Percentiles rank a stretch among this genome's conserved stretches.
Evolutionary conservation across 176 grass and related monocot genomes (phyloP).

Genomic region (Panicum miliaceum): DNA sequence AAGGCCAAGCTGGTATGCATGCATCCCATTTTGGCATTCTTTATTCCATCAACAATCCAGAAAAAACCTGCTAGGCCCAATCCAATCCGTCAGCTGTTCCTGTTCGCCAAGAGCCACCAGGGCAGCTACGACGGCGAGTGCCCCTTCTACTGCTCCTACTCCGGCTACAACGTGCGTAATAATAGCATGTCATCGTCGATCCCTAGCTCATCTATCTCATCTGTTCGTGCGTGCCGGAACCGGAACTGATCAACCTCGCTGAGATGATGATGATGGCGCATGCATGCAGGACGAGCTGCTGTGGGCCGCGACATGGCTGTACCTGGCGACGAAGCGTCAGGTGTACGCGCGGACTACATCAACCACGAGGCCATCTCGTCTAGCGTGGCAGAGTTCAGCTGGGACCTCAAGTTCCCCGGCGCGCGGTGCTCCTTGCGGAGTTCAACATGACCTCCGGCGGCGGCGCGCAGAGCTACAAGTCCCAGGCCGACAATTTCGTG

Average conservation of each 20-base stretch:
- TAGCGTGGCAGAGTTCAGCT: constrained; percentile 95
- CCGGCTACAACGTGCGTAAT: constrained; percentile 86
- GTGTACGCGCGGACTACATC: constrained; percentile 73
- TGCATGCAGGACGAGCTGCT: constrained; percentile 96
- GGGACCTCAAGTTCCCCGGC: constrained; percentile 93
- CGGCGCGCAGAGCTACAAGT: constrained; percentile 73
- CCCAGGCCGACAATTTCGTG: constrained; percentile 84
- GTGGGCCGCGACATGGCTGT: constrained; percentile 95
- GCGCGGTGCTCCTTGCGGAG: constrained; percentile 79
- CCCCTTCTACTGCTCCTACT: constrained; percentile 99
- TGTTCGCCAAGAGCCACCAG: constrained; percentile 70
- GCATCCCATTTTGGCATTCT: no score
- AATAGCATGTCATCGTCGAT: no score
- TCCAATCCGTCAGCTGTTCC: constrained; percentile 50
- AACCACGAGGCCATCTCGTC: constrained; percentile 73
- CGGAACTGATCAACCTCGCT: no score
- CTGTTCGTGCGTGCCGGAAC: no score
- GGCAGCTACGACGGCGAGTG: constrained; percentile 96
- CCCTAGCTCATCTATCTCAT: no score
- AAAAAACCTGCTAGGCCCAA: no score
- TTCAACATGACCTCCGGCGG: constrained; percentile 57
- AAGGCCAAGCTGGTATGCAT: constrained; percentile 97
- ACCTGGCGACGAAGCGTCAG: constrained; percentile 63
- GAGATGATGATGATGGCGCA: no score
- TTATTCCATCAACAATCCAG: no score